Evolutionary conservation across 2,329 filamentous ascomycete species (phyloP).

Genomic region (Hymenoscyphus infarciens): DNA sequence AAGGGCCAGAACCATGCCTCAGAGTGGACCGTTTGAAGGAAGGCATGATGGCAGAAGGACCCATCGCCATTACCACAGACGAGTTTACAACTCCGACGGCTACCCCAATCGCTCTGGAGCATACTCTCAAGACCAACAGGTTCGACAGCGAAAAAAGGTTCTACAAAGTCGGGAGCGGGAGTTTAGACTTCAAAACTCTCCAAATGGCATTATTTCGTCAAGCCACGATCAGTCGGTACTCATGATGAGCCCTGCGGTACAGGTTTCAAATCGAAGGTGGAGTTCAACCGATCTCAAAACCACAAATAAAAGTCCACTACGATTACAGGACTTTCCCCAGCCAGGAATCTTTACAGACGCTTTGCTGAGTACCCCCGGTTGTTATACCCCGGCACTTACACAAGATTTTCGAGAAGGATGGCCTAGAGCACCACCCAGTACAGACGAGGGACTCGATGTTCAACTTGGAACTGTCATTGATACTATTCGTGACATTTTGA

Average conservation of each 20-base stretch:
- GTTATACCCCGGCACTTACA: not conserved
- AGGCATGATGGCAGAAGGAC: slow-evolving; percentile 11
- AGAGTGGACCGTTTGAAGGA: slow-evolving; percentile 4
- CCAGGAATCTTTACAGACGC: not conserved
- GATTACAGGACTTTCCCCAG: not conserved
- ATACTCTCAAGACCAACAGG: not conserved
- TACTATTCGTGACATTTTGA: slow-evolving; percentile 26
- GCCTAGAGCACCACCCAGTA: not conserved
- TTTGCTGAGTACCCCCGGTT: not conserved
- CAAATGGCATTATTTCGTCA: not conserved
- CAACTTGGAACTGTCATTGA: slow-evolving; percentile 22
- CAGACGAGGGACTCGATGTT: slow-evolving; percentile 18
- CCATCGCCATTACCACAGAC: not conserved
- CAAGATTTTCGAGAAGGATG: not conserved
- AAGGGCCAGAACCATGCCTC: slow-evolving; percentile 18
- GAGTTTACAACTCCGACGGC: slow-evolving; percentile 1
- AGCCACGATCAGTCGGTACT: not conserved
- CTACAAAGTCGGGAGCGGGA: not conserved
- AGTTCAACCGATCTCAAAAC: not conserved
- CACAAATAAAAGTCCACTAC: slow-evolving; percentile 10
- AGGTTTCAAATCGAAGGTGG: not conserved
- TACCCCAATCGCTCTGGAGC: not conserved
- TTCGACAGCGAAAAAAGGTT: not conserved
- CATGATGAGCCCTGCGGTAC: not conserved
- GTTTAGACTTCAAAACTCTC: not conserved